A percentile compares a stretch with the other conserved stretches of the same genome.
These are phyloP conservation scores for Fistulifera solaris DNA, from an alignment of 108 stramenopile species.

Conservation along the genomic window DNA sequence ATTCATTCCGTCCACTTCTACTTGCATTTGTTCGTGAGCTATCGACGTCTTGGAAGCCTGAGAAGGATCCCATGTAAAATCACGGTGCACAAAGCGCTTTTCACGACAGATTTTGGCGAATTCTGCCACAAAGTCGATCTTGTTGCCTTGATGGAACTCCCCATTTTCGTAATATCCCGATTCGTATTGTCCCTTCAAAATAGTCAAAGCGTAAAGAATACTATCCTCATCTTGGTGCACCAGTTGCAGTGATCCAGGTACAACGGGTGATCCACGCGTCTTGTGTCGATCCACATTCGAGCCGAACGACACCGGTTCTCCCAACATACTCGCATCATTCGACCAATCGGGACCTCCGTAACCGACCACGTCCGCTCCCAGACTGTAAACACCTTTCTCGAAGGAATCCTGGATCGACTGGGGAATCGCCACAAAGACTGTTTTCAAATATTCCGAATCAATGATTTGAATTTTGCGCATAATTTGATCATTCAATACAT, in stretches of 20 bases:
- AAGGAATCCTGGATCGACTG: conserved; percentile 62
- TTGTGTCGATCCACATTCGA: conserved; percentile 66
- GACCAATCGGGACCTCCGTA: conserved; percentile 91
- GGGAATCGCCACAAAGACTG: conserved; percentile 77
- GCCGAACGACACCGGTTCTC: conserved; percentile 62
- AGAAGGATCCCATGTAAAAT: conserved; percentile 78
- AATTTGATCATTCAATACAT: conserved; percentile 67
- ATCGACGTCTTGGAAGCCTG: conserved; percentile 72
- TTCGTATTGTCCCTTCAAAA: conserved; percentile 87
- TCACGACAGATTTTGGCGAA: conserved; percentile 81
- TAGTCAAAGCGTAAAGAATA: conserved; percentile 81
- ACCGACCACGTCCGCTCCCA: conserved; percentile 75
- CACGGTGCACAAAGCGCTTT: conserved; percentile 85
- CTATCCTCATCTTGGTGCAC: conserved; percentile 77
- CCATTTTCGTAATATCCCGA: conserved; percentile 88
- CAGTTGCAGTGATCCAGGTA: conserved; percentile 69
- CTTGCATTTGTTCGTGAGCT: conserved; percentile 68
- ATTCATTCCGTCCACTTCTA: conserved; percentile 84
- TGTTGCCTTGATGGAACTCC: conserved; percentile 76
- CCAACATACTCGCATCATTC: conserved; percentile 47
- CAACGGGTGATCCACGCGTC: conserved; percentile 88
- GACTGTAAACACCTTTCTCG: conserved; percentile 39
- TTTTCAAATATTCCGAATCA: conserved; percentile 87
- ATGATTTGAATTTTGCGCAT: conserved; percentile 58
- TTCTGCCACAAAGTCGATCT: conserved; percentile 78